Conservation (phyloP, 495 filamentous ascomycete species). For the Xanthoparmelia taractica region DNA sequence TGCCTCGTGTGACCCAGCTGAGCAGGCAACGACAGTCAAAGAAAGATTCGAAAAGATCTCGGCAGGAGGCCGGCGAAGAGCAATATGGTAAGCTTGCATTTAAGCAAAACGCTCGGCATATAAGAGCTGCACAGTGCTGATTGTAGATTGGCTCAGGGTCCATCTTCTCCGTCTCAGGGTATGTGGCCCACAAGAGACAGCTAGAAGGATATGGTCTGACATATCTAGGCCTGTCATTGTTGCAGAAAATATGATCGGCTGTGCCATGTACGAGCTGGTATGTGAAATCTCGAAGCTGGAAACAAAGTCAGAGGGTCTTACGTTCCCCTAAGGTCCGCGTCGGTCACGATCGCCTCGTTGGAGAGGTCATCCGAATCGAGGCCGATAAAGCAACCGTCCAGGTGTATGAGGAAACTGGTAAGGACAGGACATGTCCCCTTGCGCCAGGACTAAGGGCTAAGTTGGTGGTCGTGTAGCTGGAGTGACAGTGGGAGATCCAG, state of each 20-base stretch:
- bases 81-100: conserved; percentile 43
- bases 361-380: conserved; percentile 97
- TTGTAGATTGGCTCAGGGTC: conserved; percentile 38
- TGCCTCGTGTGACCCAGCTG: conserved; percentile 12
- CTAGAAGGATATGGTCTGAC: conserved; percentile 17
- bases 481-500: conserved; percentile 92
- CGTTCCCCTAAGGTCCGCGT: conserved; percentile 59
- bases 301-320: conserved; percentile 20
- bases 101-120: conserved; percentile 14
- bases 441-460: conserved; percentile 22
- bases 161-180: conserved; percentile 80
- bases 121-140: conserved; percentile 1
- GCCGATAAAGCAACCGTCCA: conserved; percentile 94
- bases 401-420: conserved; percentile 98
- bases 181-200: conserved; percentile 32
- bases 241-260: conserved; percentile 96
- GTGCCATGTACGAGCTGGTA: conserved; percentile 99
- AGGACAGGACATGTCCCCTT: conserved; percentile 11
- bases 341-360: conserved; percentile 80
- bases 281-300: neutral
- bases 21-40: conserved; percentile 20
- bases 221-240: conserved; percentile 71
- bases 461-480: conserved; percentile 49
- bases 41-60: conserved; percentile 35
- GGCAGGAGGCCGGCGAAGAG: conserved; percentile 41